Base-by-base conservation (phyloP, 2,329 filamentous ascomycete species). In the Aulographum hederae region DNA sequence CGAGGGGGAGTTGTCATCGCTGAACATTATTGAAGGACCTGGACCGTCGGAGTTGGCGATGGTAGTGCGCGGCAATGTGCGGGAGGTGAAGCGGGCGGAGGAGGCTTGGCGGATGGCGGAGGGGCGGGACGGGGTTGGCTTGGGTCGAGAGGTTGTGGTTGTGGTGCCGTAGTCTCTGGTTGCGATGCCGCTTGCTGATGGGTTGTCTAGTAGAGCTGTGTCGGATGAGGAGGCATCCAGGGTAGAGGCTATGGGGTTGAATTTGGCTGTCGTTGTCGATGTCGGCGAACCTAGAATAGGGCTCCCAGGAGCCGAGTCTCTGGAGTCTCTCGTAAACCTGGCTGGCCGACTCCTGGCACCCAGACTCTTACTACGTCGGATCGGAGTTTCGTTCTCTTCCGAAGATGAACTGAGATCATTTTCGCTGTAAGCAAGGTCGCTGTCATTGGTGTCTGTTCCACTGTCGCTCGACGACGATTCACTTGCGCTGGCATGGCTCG, bases 1-100 rank as follows among this genome's bases (percentile, higher is more conserved):
- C n/a, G n/a, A n/a, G n/a, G n/a, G n/a, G n/a, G n/a, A n/a, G 36
- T 10, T 23, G 15, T 44, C 46, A 32, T 73, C 60, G 6, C 69
- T 70, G 50, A 89, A 91, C 67, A 78, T 79, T 38, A 91, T 84
- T 2, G 65, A 74, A 1, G 75, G 73, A 0, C 72, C 75, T 1
- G 67, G 58, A 1, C 66, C 69, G 34, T 76, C 78, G 37, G 6
- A 25, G 15, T 36, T 58, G 3, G 69, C 68, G 15, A 82, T 65
- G 37, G 63, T 67, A 2, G 78, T 74, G 39, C 77, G 69, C 0
- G 79, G 80, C 1, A 80, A 70, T 0, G 78, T 71, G 4, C 69
- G 71, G 31, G 76, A 84, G 1, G 73, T 76, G 48, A 86, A 86
- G 23, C 69, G 69, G 28, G 67, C 61, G 13, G 62, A 55, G 2